Evolutionary conservation across 306 rosid genomes (phyloP), one percentile per base, ranked within the genome.

Genomic region (Begonia loranthoides): DNA sequence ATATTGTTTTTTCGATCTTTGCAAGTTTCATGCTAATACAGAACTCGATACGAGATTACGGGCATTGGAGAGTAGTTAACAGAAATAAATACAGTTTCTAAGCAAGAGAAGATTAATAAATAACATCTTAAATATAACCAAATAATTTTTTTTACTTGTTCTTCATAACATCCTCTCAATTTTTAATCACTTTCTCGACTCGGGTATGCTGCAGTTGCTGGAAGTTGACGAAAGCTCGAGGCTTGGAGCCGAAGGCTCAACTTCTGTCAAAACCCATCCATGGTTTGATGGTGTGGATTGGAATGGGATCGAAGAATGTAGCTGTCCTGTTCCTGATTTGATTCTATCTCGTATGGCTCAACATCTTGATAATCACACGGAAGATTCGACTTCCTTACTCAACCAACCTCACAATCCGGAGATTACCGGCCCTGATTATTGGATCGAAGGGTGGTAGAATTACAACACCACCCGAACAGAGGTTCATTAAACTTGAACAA

Each of bases 371-470:
- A 56, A 51, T 63, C 80, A 59, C 75, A 49, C 72, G 2, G 87
- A 86, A 64, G 87, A 80, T 52, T 62, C 54, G 53, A 13, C 5
- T 28, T 28, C 52, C 36, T 28, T 56, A 49, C 87, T 66, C 70
- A 51, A 51, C 70, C 24, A 50, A 75, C 94, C 49, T 12, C 68
- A 60, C n/a, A 79, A 80, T 61, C 68, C 56, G 39, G 85, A 78
- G 58, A 72, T 60, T 39, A 73, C 76, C 19, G 59, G 51, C 57
- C 83, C 96, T 5, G 93, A 86, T 69, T 86, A 86, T 69, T 86
- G 94, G 99, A 78, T 90, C 47, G 87, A 79, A 57, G 87, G 86
- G 53, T 90, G 99, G 99, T 90, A 90, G 67, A 62, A 61, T 68
- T 8, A 28, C 34, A 24, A 24, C 2, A 24, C 36, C 2, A 24